Conservation (phyloP, 108 stramenopile genomes). For the Discostella pseudostelligera region DNA sequence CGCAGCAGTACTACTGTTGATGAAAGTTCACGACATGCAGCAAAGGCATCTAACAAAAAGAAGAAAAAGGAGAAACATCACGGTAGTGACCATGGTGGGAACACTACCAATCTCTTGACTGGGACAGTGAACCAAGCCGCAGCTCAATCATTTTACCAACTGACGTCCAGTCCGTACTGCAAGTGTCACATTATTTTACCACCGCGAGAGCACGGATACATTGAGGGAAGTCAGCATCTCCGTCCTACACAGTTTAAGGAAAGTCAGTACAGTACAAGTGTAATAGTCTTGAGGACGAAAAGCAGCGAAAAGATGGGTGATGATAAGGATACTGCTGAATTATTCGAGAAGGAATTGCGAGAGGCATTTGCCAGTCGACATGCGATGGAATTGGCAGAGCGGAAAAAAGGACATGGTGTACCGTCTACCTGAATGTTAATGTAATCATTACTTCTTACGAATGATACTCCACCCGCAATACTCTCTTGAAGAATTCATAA, state of each 20-base stretch:
- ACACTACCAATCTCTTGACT: slow-evolving; percentile 6
- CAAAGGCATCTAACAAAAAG: not conserved
- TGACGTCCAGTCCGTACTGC: slow-evolving; percentile 23
- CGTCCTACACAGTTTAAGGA: slow-evolving; percentile 71
- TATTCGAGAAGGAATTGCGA: slow-evolving; percentile 49
- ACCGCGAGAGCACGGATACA: slow-evolving; percentile 68
- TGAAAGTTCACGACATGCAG: not conserved
- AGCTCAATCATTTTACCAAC: slow-evolving; percentile 14
- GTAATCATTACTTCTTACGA: not conserved
- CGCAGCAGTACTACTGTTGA: not conserved
- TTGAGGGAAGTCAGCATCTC: slow-evolving; percentile 76
- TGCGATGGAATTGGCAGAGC: slow-evolving; percentile 38
- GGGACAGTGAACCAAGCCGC: slow-evolving; percentile 20
- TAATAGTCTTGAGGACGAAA: slow-evolving; percentile 59
- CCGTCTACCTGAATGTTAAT: too few species aligned
- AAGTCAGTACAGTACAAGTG: slow-evolving; percentile 66
- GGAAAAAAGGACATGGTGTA: slow-evolving; percentile 23
- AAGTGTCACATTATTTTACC: slow-evolving; percentile 49
- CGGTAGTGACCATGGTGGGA: slow-evolving; percentile 1
- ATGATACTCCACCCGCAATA: slow-evolving; percentile 58
- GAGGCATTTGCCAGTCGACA: slow-evolving; percentile 64
- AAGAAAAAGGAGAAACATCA: slow-evolving; percentile 11
- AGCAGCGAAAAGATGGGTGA: not conserved
- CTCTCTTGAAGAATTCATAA: slow-evolving; percentile 88
- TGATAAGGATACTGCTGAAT: slow-evolving; percentile 6